Evolutionary conservation across 371 early-diverging fungal genomes (phyloP), one percentile per base, ranked within the genome.

Genomic region (Circinella umbellata): DNA sequence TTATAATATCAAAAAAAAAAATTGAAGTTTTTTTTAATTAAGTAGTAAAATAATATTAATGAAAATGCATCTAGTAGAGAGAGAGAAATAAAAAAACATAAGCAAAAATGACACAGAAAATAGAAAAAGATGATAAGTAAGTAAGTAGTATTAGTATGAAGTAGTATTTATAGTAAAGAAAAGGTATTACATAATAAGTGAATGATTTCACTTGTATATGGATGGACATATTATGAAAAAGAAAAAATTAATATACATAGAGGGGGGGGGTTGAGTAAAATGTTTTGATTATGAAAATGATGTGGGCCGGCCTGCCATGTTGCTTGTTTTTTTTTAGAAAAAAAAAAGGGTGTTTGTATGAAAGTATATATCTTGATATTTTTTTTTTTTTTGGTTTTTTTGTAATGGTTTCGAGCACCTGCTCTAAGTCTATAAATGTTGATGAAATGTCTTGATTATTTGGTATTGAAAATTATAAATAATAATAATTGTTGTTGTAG

Each of bases 271-370:
- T n/a, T n/a, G n/a, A n/a, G n/a, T n/a, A 27, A 27, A 27, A 27
- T 27, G 27, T 27, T 27, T 27, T 27, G 27, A 39, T 18, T 63
- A 34, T 47, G 63, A 63, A 37, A 17, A 63, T 17, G 8, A 48
- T 27, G 20, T 42, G 48, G 49, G 63, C 63, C 48, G 63, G 63
- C 63, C 63, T 63, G 63, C 48, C 63, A 63, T 63, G 63, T 63
- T 63, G 63, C 57, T 63, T 63, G 63, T 63, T 27, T n/a, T 17
- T 47, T n/a, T n/a, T n/a, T n/a, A n/a, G n/a, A n/a, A 15, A n/a
- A 9, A 9, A n/a, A 9, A n/a, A 51, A 17, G 15, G 15, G 3
- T 51, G 51, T 51, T 51, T 51, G 51, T 57, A 57, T 57, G 57
- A 27, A 57, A 57, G 57, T 57, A 57, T 57, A 57, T 51, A 57